Conservation (phyloP, 2,329 filamentous ascomycete species). For the Aspergillus vadensis region DNA sequence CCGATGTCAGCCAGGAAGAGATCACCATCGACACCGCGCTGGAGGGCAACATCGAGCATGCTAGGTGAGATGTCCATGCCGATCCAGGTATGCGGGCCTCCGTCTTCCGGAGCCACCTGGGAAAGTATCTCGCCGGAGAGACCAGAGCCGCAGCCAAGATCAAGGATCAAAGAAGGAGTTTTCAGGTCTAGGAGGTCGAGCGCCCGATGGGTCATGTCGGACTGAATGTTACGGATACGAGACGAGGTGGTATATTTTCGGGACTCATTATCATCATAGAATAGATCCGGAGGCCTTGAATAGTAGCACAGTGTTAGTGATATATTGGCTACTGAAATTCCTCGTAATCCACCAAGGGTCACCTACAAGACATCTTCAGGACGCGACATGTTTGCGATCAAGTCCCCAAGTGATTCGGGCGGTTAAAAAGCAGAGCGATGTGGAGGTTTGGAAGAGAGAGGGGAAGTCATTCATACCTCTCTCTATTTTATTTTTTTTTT, state of each 20-base stretch:
- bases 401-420: neutral
- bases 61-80: slow-evolving; percentile 92
- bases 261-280: slow-evolving; percentile 94
- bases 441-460: neutral
- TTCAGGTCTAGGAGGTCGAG: slow-evolving; percentile 85
- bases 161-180: slow-evolving; percentile 82
- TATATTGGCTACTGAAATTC: slow-evolving; percentile 15
- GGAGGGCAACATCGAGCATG: slow-evolving; percentile 96
- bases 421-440: neutral
- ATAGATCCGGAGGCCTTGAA: slow-evolving; percentile 83
- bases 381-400: slow-evolving; percentile 74
- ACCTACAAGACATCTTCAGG: slow-evolving; percentile 87
- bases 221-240: slow-evolving; percentile 93
- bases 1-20: slow-evolving; percentile 93
- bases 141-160: slow-evolving; percentile 94
- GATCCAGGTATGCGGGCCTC: slow-evolving; percentile 91
- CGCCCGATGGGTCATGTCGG: slow-evolving; percentile 89
- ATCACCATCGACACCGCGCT: slow-evolving; percentile 89
- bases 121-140: slow-evolving; percentile 93
- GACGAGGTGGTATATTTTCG: slow-evolving; percentile 97
- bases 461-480: too few species aligned
- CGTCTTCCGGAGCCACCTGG: slow-evolving; percentile 65
- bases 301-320: neutral
- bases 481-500: neutral
- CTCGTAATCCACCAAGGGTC: neutral